These are phyloP conservation scores for Ascoidea rubescens DNA, from an alignment of 805 yeast genomes.

Conservation along the genomic window DNA sequence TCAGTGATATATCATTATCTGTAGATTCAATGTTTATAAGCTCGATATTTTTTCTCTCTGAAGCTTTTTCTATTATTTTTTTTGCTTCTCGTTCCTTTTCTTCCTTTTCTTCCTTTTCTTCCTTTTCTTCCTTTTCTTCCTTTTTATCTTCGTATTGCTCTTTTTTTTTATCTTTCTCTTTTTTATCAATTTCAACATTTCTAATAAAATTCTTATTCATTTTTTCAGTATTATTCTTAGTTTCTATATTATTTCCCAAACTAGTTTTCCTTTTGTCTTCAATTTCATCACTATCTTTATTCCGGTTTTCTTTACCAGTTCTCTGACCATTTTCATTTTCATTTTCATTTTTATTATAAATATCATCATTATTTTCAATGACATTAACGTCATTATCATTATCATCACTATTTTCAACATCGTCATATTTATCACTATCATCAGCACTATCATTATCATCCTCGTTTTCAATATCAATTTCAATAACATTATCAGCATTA, in stretches of 20 bases:
- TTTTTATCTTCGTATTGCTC: no score
- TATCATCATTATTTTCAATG: neutral
- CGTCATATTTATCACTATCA: neutral
- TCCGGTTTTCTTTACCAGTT: slow-evolving; percentile 6
- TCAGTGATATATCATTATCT: neutral
- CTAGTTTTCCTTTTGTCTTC: neutral
- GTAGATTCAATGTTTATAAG: slow-evolving; percentile 3
- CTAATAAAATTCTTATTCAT: no score
- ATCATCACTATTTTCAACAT: neutral
- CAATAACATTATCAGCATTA: neutral
- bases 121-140: neutral
- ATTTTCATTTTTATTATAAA: slow-evolving; percentile 3
- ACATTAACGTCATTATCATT: neutral
- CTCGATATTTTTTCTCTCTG: neutral
- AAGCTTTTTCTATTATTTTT: neutral
- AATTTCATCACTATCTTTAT: slow-evolving; percentile 5
- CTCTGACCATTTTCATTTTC: neutral
- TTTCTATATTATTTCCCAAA: no score
- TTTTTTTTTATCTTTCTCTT: no score
- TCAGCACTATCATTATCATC: neutral
- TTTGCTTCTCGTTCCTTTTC: slow-evolving; percentile 1
- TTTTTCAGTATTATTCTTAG: no score
- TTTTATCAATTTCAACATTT: no score
- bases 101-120: neutral
- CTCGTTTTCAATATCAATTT: neutral